Percentiles rank a stretch among this genome's conserved stretches.
phyloP scores from a whole-genome alignment of 192 early-diverging fungal species.

The Coemansia sp. region DNA sequence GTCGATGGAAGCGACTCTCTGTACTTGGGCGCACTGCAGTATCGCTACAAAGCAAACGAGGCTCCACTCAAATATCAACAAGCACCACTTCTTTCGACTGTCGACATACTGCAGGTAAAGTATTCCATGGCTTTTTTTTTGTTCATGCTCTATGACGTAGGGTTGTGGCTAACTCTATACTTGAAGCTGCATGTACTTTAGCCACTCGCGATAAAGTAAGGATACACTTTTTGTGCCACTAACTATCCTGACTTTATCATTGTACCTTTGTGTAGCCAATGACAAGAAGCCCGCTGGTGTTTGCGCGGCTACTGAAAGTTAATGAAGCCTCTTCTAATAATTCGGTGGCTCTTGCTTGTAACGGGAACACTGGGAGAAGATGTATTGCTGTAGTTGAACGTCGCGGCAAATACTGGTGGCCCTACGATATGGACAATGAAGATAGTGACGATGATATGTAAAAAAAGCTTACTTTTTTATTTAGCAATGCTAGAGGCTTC shows the following conservation, averaged over 20 bases:
- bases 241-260: neutral
- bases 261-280: neutral
- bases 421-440: constrained; percentile 51
- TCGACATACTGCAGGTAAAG: neutral
- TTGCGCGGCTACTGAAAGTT: constrained; percentile 24
- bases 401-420: constrained; percentile 46
- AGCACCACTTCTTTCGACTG: neutral
- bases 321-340: constrained; percentile 13
- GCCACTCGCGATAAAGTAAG: neutral
- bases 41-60: neutral
- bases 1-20: constrained; percentile 27
- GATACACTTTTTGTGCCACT: neutral
- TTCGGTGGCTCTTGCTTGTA: constrained; percentile 20
- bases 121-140: neutral
- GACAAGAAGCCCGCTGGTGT: constrained; percentile 9
- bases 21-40: constrained; percentile 31
- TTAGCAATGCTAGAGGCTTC: no score
- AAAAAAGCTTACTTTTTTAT: no score
- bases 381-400: constrained; percentile 43
- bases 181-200: constrained; percentile 3
- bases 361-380: constrained; percentile 37
- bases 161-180: neutral
- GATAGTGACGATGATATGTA: constrained; percentile 12
- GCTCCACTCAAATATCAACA: neutral
- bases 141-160: constrained; percentile 4